Percentiles rank a stretch among this genome's conserved stretches.
Evolutionary conservation across 1,284 basidiomycete species (phyloP).

Genomic region (Peniophora sp.): DNA sequence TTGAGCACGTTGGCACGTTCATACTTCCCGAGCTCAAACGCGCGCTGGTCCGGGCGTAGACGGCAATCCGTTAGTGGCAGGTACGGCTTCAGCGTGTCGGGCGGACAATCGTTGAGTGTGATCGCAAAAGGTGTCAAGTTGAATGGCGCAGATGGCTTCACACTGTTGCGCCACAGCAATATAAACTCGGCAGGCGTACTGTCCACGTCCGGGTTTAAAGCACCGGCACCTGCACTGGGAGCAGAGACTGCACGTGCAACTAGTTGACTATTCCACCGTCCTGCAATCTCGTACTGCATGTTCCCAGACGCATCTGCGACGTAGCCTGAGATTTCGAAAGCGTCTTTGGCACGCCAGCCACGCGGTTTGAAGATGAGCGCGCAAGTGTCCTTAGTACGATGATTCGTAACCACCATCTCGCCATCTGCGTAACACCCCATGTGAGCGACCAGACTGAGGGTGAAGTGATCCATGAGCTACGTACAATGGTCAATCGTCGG

Average conservation of each 20-base stretch:
- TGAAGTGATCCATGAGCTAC: not conserved
- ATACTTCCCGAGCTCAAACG: slow-evolving; percentile 91
- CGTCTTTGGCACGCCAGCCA: slow-evolving; percentile 89
- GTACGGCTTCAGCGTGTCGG: slow-evolving; percentile 60
- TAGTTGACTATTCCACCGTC: slow-evolving; percentile 93
- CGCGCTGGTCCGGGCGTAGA: slow-evolving; percentile 87
- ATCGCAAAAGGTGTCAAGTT: slow-evolving; percentile 95
- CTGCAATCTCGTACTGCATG: slow-evolving; percentile 85
- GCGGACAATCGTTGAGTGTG: slow-evolving; percentile 79
- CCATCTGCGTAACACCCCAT: slow-evolving; percentile 39
- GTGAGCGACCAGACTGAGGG: not conserved
- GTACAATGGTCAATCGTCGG: slow-evolving; percentile 89
- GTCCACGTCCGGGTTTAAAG: slow-evolving; percentile 69
- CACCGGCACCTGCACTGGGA: slow-evolving; percentile 38
- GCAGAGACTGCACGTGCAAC: slow-evolving; percentile 71
- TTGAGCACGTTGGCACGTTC: slow-evolving; percentile 89
- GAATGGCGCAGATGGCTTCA: slow-evolving; percentile 80
- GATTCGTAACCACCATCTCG: slow-evolving; percentile 89
- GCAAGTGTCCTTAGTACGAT: slow-evolving; percentile 88
- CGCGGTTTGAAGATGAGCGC: slow-evolving; percentile 92
- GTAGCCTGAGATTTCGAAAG: slow-evolving; percentile 86
- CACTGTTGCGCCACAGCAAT: slow-evolving; percentile 90
- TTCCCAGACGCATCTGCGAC: slow-evolving; percentile 67
- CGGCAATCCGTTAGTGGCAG: slow-evolving; percentile 92
- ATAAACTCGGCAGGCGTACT: slow-evolving; percentile 60